Conservation (phyloP, 2,329 filamentous ascomycete genomes). For the Penicillium oxalicum region DNA sequence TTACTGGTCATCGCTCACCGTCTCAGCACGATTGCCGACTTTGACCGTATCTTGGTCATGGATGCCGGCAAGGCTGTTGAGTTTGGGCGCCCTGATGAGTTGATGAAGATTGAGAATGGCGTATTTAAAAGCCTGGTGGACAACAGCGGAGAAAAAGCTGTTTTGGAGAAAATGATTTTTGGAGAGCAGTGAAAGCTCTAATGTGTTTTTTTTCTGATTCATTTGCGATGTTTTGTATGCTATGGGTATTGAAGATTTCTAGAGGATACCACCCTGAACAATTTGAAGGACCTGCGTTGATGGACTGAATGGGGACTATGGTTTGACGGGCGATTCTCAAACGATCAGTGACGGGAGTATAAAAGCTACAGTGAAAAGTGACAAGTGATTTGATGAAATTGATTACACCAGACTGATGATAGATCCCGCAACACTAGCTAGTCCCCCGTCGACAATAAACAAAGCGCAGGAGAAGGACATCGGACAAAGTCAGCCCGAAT, state of each 20-base stretch:
- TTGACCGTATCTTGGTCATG: conserved; percentile 67
- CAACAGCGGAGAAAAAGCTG: conserved; percentile 21
- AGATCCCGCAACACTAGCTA: too few species aligned
- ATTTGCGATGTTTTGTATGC: not conserved
- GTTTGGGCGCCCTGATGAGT: conserved; percentile 58
- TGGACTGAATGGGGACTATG: not conserved
- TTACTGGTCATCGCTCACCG: conserved; percentile 71
- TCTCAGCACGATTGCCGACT: conserved; percentile 70
- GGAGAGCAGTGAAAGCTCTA: conserved; percentile 5
- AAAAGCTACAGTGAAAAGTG: too few species aligned
- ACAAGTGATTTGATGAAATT: too few species aligned
- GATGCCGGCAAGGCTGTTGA: conserved; percentile 63
- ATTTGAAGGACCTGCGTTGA: too few species aligned
- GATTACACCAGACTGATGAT: too few species aligned
- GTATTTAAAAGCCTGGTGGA: conserved; percentile 22
- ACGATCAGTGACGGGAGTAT: too few species aligned
- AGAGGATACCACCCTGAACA: not conserved
- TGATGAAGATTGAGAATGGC: conserved; percentile 42
- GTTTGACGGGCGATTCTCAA: too few species aligned
- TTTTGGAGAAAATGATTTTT: conserved; percentile 22
- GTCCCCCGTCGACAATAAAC: too few species aligned
- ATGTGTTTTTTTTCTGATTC: not conserved
- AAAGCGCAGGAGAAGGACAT: too few species aligned
- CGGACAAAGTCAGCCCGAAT: too few species aligned
- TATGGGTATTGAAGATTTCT: not conserved